Conservation (phyloP, 31 red algal species). For the Porphyra umbilicalis region DNA sequence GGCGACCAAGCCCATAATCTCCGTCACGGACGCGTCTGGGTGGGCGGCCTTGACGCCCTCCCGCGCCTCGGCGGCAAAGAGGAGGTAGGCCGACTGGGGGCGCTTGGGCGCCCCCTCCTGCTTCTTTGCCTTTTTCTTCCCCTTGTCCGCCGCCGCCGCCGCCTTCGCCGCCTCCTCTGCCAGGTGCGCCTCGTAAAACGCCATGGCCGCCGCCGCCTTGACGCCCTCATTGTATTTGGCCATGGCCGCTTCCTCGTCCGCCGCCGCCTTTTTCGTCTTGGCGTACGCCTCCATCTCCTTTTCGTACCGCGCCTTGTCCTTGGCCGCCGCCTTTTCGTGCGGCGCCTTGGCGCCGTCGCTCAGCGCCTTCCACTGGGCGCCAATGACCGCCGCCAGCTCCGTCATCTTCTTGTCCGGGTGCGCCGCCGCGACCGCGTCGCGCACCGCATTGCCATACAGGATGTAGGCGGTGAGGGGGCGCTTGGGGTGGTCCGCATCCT, state of each 20-base stretch:
- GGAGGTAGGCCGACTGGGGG: neutral
- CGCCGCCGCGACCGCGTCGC: slow-evolving; percentile 6
- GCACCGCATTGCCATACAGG: slow-evolving; percentile 23
- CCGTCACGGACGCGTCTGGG: neutral
- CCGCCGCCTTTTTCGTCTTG: neutral
- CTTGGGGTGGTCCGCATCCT: slow-evolving; percentile 45
- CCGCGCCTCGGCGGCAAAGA: neutral
- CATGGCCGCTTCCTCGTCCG: neutral
- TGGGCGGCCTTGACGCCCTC: neutral
- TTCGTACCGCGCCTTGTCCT: slow-evolving; percentile 42
- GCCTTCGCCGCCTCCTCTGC: neutral
- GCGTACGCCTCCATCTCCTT: slow-evolving; percentile 10
- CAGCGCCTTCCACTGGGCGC: slow-evolving; percentile 40
- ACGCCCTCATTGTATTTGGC: slow-evolving; percentile 1
- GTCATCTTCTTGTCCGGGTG: slow-evolving; percentile 2
- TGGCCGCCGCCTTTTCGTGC: slow-evolving; percentile 16
- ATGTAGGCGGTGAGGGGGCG: slow-evolving; percentile 27
- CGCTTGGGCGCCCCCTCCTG: neutral
- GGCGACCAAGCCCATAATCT: neutral
- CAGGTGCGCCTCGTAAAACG: neutral
- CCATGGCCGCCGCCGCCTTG: neutral
- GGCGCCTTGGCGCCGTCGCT: slow-evolving; percentile 12
- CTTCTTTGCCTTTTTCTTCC: neutral
- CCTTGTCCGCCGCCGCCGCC: neutral
- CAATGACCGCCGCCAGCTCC: slow-evolving; percentile 18